Evolutionary conservation across 345 rosid species (phyloP), one percentile per base, ranked within the genome.

Genomic region (Microcos paniculata): DNA sequence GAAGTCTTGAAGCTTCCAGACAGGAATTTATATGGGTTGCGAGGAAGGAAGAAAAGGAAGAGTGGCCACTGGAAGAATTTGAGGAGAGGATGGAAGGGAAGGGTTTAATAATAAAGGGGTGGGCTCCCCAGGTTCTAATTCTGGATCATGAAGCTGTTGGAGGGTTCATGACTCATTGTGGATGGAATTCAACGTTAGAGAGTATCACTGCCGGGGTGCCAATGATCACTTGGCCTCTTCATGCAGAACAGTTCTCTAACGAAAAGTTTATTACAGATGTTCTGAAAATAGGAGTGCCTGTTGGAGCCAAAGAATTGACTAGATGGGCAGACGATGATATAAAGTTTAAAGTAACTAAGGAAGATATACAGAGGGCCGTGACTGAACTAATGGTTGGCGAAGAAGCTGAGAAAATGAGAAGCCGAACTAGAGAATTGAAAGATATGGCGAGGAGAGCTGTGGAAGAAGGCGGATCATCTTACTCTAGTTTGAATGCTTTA

Each of bases 161-260:
- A 0, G 93, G 87, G 10, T 92, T 92, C 33, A 79, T 90, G 85
- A 89, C 89, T 0, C 95, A 90, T 33, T 88, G 97, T 19, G 88
- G 91, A 53, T 89, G 94, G 94, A 92, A 92, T 71, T 92, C 96
- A 1, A 79, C 80, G 0, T 51, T 88, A 2, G 97, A 88, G 11
- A 65, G 70, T 12, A 82, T 92, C 79, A 0, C 75, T 88, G 80
- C 91, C 0, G 92, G 92, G 1, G 45, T 76, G 57, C 92, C 93
- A 10, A 81, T 90, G 92, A 87, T 89, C 21, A 84, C 91, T 0
- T 90, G 96, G 93, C 94, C 97, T 0, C 46, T 87, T 2, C 33
- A 58, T 0, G 90, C 85, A 0, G 96, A 92, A 71, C 97, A 92
- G 38, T 90, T 89, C 67, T 84, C 63, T 62, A 92, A 90, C 26